Evolutionary conservation across 108 stramenopile genomes (phyloP).

Genomic region (Pseudonitzschia delicatissima): DNA sequence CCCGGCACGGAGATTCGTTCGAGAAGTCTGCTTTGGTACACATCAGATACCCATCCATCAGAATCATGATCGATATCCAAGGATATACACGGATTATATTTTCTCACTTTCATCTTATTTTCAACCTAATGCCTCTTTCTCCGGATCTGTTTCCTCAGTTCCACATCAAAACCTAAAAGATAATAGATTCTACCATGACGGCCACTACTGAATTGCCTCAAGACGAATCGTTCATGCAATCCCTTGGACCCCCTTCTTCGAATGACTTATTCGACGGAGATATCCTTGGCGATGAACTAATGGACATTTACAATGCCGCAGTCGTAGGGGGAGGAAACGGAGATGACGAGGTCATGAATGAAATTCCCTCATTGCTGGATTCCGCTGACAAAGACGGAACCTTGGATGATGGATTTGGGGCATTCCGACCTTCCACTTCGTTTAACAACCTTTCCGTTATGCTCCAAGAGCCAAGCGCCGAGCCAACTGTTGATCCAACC

Average conservation of each 20-base stretch:
- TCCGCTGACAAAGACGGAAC: constrained; percentile 10
- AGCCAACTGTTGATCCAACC: background rate
- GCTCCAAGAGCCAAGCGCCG: constrained; percentile 13
- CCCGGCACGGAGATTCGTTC: background rate
- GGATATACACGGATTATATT: background rate
- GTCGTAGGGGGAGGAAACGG: constrained; percentile 45
- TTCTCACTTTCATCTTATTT: background rate
- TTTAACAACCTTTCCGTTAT: constrained; percentile 52
- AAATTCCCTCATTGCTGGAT: constrained; percentile 27
- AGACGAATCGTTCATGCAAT: constrained; percentile 20
- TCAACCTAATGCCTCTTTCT: too few species aligned
- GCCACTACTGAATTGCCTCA: constrained; percentile 22
- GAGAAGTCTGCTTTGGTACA: background rate
- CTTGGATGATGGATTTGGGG: constrained; percentile 53
- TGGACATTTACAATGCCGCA: constrained; percentile 77
- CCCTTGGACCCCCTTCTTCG: constrained; percentile 38
- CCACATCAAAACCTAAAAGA: background rate
- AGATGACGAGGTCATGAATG: constrained; percentile 21
- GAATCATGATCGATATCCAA: background rate
- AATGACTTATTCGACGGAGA: constrained; percentile 76
- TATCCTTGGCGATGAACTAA: constrained; percentile 74
- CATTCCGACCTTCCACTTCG: constrained; percentile 58
- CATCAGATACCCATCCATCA: background rate
- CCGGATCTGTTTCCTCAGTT: too few species aligned
- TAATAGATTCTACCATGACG: background rate